Evolutionary conservation across 2,329 filamentous ascomycete species (phyloP), one percentile per base, ranked within the genome.

Genomic region (Hirsutella thompsonii): DNA sequence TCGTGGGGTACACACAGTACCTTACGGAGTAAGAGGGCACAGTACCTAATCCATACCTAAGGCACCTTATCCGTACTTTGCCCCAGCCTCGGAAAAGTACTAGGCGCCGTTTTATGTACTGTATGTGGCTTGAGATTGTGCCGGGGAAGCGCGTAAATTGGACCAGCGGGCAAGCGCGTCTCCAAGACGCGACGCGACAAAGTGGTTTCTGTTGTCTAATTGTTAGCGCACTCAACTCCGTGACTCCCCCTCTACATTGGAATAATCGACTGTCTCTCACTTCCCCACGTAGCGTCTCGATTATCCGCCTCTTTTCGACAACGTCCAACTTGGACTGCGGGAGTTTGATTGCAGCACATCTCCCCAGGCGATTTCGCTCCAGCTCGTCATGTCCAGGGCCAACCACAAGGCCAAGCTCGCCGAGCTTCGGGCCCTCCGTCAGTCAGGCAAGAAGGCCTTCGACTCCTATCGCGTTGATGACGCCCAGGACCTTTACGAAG

Each of bases 371-470:
- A n/a, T n/a, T n/a, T 26, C 23, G 6, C 6, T 26, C 30, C 36
- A n/a, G 39, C 39, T 41, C 48, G 48, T 46, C 50, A 64, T 64
- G 61, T 55, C 61, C 45, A 61, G 57, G 53, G 49, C 50, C 48
- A 49, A 58, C 39, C 56, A 59, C 47, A 55, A 71, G 50, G 65
- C 67, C 49, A 76, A 69, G 64, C 70, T 81, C 54, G 88, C 84
- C 40, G 84, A 94, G 70, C 76, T 96, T 49, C 77, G 77, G 54
- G 88, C 85, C 57, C 76, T 94, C 50, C 83, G 88, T 55, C 79
- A 85, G 53, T 78, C 88, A 41, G 92, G 92, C 63, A 94, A 94
- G 70, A 95, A 92, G 64, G 81, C 82, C 49, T 80, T 94, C 48
- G 83, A 88, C 53, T 79, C 75, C 44, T 98, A 96, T 66, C 70